These are phyloP conservation scores for Sclerotinia spermophila DNA, from an alignment of 2,329 filamentous ascomycete genomes.

Conservation along the genomic window DNA sequence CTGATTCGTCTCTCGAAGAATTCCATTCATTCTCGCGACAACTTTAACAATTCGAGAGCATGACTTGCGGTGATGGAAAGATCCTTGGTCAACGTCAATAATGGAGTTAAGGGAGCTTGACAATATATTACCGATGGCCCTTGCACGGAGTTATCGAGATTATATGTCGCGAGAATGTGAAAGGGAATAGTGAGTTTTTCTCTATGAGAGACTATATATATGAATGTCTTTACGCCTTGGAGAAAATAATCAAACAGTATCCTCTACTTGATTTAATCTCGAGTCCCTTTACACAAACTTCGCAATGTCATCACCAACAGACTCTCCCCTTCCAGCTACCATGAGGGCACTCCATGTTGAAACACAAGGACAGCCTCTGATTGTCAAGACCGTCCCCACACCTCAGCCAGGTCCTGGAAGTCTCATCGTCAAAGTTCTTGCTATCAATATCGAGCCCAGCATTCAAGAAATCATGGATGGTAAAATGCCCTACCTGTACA, in stretches of 20 bases:
- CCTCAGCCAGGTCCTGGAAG: slow-evolving; percentile 38
- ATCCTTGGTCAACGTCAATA: background rate
- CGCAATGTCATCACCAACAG: background rate
- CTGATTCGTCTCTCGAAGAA: background rate
- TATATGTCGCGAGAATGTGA: background rate
- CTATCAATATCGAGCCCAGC: slow-evolving; percentile 40
- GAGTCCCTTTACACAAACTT: too few relatives aligned
- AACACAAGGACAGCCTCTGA: slow-evolving; percentile 20
- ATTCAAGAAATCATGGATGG: slow-evolving; percentile 40
- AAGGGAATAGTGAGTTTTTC: background rate
- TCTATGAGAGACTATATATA: background rate
- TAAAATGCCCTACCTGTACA: slow-evolving; percentile 31
- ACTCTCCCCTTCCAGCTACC: background rate
- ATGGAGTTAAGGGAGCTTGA: background rate
- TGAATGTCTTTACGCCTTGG: background rate
- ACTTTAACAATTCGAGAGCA: background rate
- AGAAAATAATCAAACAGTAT: background rate
- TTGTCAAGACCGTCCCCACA: slow-evolving; percentile 36
- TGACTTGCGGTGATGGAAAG: background rate
- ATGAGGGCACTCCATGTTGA: background rate
- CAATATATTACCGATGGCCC: background rate
- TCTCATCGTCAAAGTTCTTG: slow-evolving; percentile 41
- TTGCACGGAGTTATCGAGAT: background rate
- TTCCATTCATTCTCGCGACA: background rate
- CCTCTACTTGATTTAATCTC: background rate